Conservation (phyloP, 2,329 filamentous ascomycete genomes). For the Ophiostoma montium region DNA sequence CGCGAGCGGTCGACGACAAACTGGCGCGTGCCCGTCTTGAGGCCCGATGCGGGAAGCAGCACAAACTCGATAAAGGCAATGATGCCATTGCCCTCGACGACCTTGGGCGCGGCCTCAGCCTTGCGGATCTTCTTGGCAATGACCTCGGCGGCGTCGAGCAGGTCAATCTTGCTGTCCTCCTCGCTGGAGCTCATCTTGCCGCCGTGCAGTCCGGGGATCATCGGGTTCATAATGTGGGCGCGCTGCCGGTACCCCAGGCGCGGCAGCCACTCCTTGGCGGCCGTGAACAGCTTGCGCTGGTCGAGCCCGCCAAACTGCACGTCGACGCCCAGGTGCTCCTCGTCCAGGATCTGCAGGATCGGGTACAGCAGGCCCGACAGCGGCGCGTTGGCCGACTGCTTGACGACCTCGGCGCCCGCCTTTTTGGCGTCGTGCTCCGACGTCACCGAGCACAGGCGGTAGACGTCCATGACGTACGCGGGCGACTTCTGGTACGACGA, state of each 20-base stretch:
- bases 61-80: constrained; percentile 79
- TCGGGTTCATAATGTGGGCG: constrained; percentile 49
- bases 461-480: constrained; percentile 79
- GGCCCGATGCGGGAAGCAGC: constrained; percentile 59
- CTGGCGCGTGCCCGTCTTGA: constrained; percentile 39
- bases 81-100: constrained; percentile 74
- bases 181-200: constrained; percentile 79
- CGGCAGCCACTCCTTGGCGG: constrained; percentile 73
- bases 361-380: constrained; percentile 68
- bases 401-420: constrained; percentile 86
- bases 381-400: constrained; percentile 68
- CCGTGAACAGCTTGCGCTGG: constrained; percentile 78
- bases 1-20: constrained; percentile 55
- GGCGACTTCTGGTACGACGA: constrained; percentile 63
- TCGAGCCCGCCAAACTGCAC: constrained; percentile 75
- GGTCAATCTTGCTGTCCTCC: constrained; percentile 75
- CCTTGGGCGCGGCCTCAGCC: constrained; percentile 61
- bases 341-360: constrained; percentile 79
- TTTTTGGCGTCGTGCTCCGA: constrained; percentile 75
- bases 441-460: constrained; percentile 56
- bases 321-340: constrained; percentile 78
- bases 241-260: constrained; percentile 68
- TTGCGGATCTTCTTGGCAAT: constrained; percentile 79
- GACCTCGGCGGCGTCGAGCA: constrained; percentile 64
- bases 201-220: constrained; percentile 75